Percentiles rank a stretch among this genome's conserved stretches.
Evolutionary conservation across 805 yeast genomes (phyloP).

Genomic region (Nakazawaea ambrosiae): DNA sequence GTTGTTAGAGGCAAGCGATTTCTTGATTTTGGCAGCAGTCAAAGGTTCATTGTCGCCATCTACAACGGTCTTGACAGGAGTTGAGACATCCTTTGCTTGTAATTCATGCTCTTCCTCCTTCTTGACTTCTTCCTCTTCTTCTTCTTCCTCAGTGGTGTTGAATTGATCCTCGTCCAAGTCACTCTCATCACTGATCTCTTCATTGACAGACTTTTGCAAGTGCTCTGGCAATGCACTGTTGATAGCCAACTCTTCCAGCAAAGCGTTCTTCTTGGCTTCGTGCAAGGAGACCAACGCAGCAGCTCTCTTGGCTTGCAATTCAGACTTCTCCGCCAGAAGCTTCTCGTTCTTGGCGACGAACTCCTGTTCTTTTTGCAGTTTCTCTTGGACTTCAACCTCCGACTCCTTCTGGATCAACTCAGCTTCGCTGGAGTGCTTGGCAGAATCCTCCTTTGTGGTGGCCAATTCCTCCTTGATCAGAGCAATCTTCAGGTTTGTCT

Average conservation of each 20-base stretch:
- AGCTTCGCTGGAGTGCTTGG: conserved; percentile 20
- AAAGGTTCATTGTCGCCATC: conserved; percentile 6
- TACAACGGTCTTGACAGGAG: conserved; percentile 21
- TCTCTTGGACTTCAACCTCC: conserved; percentile 17
- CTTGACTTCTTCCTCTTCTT: conserved; percentile 22
- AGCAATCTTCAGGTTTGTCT: conserved; percentile 33
- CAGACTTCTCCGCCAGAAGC: conserved; percentile 35
- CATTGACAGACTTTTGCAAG: conserved; percentile 29
- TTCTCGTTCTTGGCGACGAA: conserved; percentile 25
- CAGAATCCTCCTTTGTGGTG: conserved; percentile 21
- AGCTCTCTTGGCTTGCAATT: conserved; percentile 33
- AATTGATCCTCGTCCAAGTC: conserved; percentile 22
- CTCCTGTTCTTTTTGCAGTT: conserved; percentile 21
- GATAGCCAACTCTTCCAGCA: conserved; percentile 37
- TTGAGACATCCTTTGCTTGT: conserved; percentile 23
- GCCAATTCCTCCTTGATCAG: conserved; percentile 32
- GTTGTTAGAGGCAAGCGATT: not conserved
- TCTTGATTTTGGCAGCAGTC: not conserved
- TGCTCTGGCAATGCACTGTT: conserved; percentile 48
- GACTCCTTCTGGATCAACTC: conserved; percentile 10
- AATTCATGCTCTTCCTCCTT: conserved; percentile 17
- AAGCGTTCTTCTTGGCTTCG: conserved; percentile 27
- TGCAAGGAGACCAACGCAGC: conserved; percentile 29
- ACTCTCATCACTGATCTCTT: conserved; percentile 20
- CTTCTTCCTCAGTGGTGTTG: conserved; percentile 21